Evolutionary conservation across 176 grass and related monocot species (phyloP), one percentile per base, ranked within the genome.

Genomic region (Raddia distichophylla): DNA sequence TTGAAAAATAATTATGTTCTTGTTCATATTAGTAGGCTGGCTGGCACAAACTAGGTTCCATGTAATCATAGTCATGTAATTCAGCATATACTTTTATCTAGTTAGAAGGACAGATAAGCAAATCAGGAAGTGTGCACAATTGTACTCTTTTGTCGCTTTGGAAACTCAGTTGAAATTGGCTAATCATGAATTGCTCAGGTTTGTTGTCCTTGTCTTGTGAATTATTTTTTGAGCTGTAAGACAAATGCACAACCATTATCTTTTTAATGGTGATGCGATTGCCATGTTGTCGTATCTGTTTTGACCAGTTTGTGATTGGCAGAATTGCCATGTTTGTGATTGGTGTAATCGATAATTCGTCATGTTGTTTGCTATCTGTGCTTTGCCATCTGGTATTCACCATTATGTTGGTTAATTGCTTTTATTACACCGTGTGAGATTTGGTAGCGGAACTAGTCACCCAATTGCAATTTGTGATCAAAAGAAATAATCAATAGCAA

Each of bases 151-250:
- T 72, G 50, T 51, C 22, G 2, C 67, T 50, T 27, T 1, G 10
- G 62, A 74, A 88, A 88, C 80, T 74, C 60, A 60, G 69, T 14
- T 44, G 14, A 67, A 59, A 46, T 84, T 74, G 69, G 4, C 60
- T 8, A 19, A 14, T 16, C 67, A 71, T 83, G 79, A 88, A 59
- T 88, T 88, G 2, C 52, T 73, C 63, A 17, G 8, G 48, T 49
- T 78, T 78, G 17, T 43, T 64, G 67, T 66, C 74, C 18, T 73
- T 78, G 50, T 65, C 74, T 78, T 59, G 66, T 67, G 59, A 73
- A 60, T 73, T 75, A 70, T 51, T 74, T 75, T 81, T 51, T 74
- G 61, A 37, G 27, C 77, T 35, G 49, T 40, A 47, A 32, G 76
- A 57, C 10, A 60, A 71, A 44, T 10, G 7, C 20, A 49, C 12